Conservation (phyloP, 2,329 filamentous ascomycete species). For the Aureobasidium vineae region DNA sequence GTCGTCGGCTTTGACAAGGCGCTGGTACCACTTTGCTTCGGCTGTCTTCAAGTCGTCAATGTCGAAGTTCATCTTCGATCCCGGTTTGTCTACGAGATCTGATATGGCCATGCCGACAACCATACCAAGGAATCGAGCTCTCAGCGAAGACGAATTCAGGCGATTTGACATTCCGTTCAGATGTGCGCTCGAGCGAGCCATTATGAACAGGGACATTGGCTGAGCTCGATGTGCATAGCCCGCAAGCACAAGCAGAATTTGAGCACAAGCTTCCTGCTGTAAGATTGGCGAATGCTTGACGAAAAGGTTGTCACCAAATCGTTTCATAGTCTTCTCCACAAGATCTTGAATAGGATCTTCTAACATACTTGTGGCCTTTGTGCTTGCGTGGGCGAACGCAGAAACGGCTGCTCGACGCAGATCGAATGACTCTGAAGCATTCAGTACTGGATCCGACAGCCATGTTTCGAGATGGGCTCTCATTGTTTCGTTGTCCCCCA, state of each 20-base stretch:
- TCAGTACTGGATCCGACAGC: slow-evolving; percentile 32
- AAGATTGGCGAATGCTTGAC: slow-evolving; percentile 81
- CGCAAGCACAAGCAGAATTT: slow-evolving; percentile 72
- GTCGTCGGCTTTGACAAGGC: slow-evolving; percentile 63
- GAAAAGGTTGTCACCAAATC: slow-evolving; percentile 83
- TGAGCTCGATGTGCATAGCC: slow-evolving; percentile 70
- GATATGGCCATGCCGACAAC: slow-evolving; percentile 73
- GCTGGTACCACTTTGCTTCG: slow-evolving; percentile 74
- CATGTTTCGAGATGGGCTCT: slow-evolving; percentile 31
- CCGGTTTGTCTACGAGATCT: slow-evolving; percentile 62
- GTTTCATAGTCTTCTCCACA: slow-evolving; percentile 65
- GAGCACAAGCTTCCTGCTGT: slow-evolving; percentile 84
- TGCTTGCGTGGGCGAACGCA: slow-evolving; percentile 29
- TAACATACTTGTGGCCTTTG: neutral
- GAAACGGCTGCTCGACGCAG: slow-evolving; percentile 35
- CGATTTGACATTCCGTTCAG: slow-evolving; percentile 81
- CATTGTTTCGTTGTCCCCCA: slow-evolving; percentile 27
- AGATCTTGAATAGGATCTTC: slow-evolving; percentile 50
- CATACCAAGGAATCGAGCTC: slow-evolving; percentile 83
- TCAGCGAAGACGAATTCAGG: slow-evolving; percentile 70
- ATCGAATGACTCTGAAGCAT: slow-evolving; percentile 30
- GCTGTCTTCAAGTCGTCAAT: slow-evolving; percentile 71
- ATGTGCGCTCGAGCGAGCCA: slow-evolving; percentile 70
- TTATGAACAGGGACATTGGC: slow-evolving; percentile 64
- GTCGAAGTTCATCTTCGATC: slow-evolving; percentile 76